These are phyloP conservation scores for Mrakia gelida DNA, from an alignment of 768 basidiomycete species.

Conservation along the genomic window DNA sequence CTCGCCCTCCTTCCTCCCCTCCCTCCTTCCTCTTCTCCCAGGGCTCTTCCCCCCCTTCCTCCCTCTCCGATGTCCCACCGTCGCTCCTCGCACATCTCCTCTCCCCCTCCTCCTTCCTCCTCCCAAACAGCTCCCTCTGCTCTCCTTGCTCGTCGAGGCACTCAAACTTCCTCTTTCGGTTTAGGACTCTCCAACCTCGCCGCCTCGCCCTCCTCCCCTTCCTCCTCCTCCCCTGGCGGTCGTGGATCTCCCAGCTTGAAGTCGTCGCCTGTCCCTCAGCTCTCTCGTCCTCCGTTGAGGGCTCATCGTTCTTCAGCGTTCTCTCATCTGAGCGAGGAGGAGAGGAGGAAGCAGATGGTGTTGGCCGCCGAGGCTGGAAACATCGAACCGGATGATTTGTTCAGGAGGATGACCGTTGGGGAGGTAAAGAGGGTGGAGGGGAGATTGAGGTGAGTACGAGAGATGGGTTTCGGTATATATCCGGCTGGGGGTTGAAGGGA, in stretches of 20 bases:
- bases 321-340: not conserved
- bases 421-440: conserved; percentile 30
- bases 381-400: conserved; percentile 29
- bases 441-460: conserved; percentile 15
- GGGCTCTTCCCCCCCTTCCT: not conserved
- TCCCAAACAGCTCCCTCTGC: not conserved
- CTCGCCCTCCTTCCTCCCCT: not conserved
- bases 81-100: not conserved
- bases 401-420: conserved; percentile 21
- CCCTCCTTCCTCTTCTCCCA: not conserved
- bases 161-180: not conserved
- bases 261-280: not conserved
- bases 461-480: too few species aligned
- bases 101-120: not conserved
- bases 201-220: not conserved
- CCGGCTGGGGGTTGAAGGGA: not conserved
- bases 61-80: not conserved
- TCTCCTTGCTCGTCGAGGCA: conserved; percentile 2
- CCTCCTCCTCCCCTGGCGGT: not conserved
- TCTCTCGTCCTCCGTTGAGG: not conserved
- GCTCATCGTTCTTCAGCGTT: not conserved
- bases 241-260: not conserved
- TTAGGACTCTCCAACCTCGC: not conserved
- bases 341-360: not conserved
- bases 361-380: not conserved